Percentiles rank a stretch among this genome's conserved stretches.
phyloP scores from a whole-genome alignment of 805 yeast genomes.

The Candida insectalens region DNA sequence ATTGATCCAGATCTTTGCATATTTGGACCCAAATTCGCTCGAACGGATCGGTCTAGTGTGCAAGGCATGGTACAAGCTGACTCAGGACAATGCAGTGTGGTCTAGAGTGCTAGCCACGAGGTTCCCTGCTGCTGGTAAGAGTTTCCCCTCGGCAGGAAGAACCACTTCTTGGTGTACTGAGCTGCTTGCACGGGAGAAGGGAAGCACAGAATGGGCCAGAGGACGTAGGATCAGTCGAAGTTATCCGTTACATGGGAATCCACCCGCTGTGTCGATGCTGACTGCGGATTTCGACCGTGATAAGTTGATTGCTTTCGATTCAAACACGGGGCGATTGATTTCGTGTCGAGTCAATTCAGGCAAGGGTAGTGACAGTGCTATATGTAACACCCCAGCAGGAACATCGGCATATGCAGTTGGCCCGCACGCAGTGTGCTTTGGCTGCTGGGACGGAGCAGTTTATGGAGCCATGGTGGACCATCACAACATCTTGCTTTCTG shows the following conservation, averaged over 20 bases:
- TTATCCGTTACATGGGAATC: slow-evolving; percentile 7
- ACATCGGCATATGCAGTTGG: slow-evolving; percentile 21
- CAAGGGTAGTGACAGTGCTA: slow-evolving; percentile 11
- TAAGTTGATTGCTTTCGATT: slow-evolving; percentile 15
- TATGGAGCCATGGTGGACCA: slow-evolving; percentile 16
- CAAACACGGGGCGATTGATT: slow-evolving; percentile 16
- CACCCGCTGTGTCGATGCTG: slow-evolving; percentile 10
- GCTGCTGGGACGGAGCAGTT: slow-evolving; percentile 26
- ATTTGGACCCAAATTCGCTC: slow-evolving; percentile 36
- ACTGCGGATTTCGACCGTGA: slow-evolving; percentile 18
- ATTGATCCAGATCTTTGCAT: slow-evolving; percentile 33
- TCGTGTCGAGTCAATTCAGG: slow-evolving; percentile 17
- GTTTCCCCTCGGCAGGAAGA: slow-evolving; percentile 36
- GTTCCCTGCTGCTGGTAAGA: slow-evolving; percentile 24
- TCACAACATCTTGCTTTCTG: slow-evolving; percentile 15
- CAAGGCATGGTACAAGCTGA: slow-evolving; percentile 34
- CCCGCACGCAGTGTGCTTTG: slow-evolving; percentile 19
- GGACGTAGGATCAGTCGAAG: slow-evolving; percentile 17
- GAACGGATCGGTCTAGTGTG: slow-evolving; percentile 35
- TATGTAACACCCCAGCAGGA: slow-evolving; percentile 20
- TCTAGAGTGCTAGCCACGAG: slow-evolving; percentile 30
- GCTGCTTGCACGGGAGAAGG: slow-evolving; percentile 29
- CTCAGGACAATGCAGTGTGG: slow-evolving; percentile 40
- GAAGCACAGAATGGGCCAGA: slow-evolving; percentile 29
- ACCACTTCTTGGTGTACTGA: slow-evolving; percentile 38